Conservation (phyloP, 345 rosid genomes). For the Corchorus capsularis region DNA sequence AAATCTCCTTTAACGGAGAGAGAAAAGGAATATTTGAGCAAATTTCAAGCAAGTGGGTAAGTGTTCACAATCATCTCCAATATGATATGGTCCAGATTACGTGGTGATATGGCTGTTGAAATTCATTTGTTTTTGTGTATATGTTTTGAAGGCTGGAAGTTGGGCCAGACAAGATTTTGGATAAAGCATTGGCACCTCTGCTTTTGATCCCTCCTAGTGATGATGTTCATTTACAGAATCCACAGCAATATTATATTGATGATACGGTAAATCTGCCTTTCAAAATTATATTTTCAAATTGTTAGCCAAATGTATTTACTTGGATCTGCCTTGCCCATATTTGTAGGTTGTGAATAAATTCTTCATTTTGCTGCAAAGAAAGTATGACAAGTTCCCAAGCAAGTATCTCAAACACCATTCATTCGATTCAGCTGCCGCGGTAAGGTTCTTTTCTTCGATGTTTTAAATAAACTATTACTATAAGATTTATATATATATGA, state of each 20-base stretch:
- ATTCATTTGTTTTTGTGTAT: background rate
- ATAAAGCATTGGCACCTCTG: background rate
- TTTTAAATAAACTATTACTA: background rate
- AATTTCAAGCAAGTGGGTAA: background rate
- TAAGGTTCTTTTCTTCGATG: background rate
- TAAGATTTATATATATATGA: too few species aligned
- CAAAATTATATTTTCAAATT: background rate
- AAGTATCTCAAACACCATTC: background rate
- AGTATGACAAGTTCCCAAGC: background rate
- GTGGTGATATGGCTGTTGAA: background rate
- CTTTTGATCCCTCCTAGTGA: background rate
- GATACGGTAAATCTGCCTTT: background rate
- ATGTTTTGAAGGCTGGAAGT: background rate
- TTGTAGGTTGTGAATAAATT: background rate
- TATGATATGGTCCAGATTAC: background rate
- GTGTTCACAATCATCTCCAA: background rate
- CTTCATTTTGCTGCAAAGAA: background rate
- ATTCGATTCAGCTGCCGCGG: background rate
- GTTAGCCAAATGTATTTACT: background rate
- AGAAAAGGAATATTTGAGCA: background rate
- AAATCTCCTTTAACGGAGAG: background rate
- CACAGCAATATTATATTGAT: background rate
- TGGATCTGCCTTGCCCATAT: background rate
- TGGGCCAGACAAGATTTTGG: background rate
- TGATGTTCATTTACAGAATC: background rate